Evolutionary conservation across 2,329 filamentous ascomycete genomes (phyloP).

Genomic region (Aureobasidium zeae): DNA sequence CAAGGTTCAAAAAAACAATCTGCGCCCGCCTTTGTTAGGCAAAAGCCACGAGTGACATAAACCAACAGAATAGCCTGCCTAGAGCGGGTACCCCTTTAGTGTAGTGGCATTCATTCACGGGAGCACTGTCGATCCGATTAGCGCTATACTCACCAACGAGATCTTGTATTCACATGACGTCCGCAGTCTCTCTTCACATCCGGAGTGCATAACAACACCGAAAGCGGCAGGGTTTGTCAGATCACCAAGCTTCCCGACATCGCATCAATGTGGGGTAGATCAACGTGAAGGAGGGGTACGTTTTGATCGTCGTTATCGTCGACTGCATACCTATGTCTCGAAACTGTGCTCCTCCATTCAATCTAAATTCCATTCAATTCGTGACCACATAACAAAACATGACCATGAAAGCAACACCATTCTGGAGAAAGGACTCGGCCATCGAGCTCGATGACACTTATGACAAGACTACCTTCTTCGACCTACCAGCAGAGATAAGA

Average conservation of each 20-base stretch:
- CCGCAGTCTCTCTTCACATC: neutral
- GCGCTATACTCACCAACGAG: too few relatives aligned
- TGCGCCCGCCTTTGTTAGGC: too few relatives aligned
- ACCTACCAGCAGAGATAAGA: conserved; percentile 15
- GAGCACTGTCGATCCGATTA: too few relatives aligned
- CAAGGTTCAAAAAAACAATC: too few relatives aligned
- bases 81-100: too few relatives aligned
- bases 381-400: neutral
- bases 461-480: conserved; percentile 14
- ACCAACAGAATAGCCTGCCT: too few relatives aligned
- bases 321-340: neutral
- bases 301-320: neutral
- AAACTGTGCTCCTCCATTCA: neutral
- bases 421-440: conserved; percentile 8
- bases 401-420: neutral
- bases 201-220: neutral
- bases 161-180: neutral
- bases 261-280: conserved; percentile 4
- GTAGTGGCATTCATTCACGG: too few relatives aligned
- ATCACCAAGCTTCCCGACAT: conserved; percentile 2
- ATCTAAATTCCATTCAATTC: neutral
- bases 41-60: too few relatives aligned
- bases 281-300: conserved; percentile 1
- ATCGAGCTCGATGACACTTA: conserved; percentile 13
- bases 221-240: neutral